phyloP scores from a whole-genome alignment of 371 early-diverging fungal species.

The Furculomyces boomerangus region DNA sequence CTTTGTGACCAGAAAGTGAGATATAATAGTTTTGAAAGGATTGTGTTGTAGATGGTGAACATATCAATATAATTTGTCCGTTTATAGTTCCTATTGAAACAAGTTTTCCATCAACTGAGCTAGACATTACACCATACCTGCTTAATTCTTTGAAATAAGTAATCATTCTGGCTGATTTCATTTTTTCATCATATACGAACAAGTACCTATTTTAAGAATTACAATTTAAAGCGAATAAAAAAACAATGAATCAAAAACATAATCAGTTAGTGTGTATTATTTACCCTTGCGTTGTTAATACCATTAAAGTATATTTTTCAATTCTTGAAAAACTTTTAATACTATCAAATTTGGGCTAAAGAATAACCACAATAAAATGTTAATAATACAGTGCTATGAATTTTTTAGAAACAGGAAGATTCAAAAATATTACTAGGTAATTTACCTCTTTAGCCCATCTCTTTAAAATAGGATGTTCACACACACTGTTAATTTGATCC shows the following conservation, averaged over 20 bases:
- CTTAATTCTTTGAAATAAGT: background rate
- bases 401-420: too few species aligned
- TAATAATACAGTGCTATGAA: too few species aligned
- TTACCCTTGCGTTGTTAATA: background rate
- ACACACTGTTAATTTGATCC: too few species aligned
- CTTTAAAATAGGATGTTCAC: too few species aligned
- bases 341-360: background rate
- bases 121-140: background rate
- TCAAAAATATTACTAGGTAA: too few species aligned
- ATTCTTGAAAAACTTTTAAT: background rate
- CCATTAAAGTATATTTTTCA: background rate
- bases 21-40: too few species aligned
- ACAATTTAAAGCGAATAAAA: background rate
- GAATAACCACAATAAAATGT: too few species aligned
- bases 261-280: background rate
- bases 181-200: background rate
- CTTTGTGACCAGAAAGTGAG: too few species aligned
- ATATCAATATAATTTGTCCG: too few species aligned
- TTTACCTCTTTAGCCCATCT: too few species aligned
- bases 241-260: background rate
- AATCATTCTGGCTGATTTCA: background rate
- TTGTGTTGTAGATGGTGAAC: too few species aligned
- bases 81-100: background rate
- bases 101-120: background rate
- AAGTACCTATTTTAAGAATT: background rate